Conservation (phyloP, 148 eudicot genomes). For the Chenopodium suecicum region DNA sequence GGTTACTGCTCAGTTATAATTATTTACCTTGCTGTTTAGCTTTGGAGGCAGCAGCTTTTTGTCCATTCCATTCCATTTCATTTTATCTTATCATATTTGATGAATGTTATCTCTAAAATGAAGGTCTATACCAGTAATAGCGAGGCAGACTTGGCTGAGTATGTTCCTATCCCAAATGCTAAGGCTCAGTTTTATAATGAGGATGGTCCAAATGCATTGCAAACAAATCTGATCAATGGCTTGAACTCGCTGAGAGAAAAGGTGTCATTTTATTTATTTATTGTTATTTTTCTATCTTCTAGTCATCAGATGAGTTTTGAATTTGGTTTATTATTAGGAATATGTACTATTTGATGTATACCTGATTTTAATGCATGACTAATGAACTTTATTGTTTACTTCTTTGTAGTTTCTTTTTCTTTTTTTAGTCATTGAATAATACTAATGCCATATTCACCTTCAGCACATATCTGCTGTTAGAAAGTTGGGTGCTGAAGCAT, state of each 20-base stretch:
- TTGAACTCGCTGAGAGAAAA: constrained; percentile 36
- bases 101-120: constrained; percentile 19
- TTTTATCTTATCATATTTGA: background rate
- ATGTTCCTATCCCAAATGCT: constrained; percentile 52
- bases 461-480: constrained; percentile 46
- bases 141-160: constrained; percentile 55
- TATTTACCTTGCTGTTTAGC: background rate
- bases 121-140: constrained; percentile 78
- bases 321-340: too few relatives aligned
- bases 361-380: background rate
- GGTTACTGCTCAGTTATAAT: constrained; percentile 7
- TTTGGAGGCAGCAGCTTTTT: background rate
- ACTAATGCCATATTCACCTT: constrained; percentile 21
- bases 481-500: constrained; percentile 25
- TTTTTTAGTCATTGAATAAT: background rate
- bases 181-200: constrained; percentile 51
- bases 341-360: background rate
- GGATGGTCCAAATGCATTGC: constrained; percentile 32
- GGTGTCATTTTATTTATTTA: constrained; percentile 35
- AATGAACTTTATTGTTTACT: background rate
- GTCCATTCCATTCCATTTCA: background rate
- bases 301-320: too few relatives aligned
- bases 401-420: background rate
- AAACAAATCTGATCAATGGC: constrained; percentile 20
- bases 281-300: too few relatives aligned